Percentiles rank a stretch among this genome's conserved stretches.
These are phyloP conservation scores for Amanita inopinata DNA, from an alignment of 768 basidiomycete species.

Conservation along the genomic window DNA sequence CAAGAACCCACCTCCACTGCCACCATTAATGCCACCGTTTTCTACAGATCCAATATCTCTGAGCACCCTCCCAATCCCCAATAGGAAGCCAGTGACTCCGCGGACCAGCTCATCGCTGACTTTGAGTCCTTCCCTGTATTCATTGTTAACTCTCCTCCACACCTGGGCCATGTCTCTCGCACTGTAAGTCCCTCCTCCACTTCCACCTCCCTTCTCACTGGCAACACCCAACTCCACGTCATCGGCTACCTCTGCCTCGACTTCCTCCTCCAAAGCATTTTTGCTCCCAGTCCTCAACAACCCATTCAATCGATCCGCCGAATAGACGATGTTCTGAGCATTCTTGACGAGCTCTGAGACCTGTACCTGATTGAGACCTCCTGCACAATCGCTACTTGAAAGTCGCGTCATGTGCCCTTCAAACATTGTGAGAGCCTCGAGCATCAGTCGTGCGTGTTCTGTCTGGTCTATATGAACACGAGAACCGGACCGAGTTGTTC, in stretches of 20 bases:
- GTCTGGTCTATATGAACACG: slow-evolving; percentile 11
- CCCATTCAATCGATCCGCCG: slow-evolving; percentile 58
- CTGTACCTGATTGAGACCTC: slow-evolving; percentile 22
- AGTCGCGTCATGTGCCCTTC: slow-evolving; percentile 55
- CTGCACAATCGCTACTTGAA: slow-evolving; percentile 22
- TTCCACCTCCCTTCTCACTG: slow-evolving; percentile 7
- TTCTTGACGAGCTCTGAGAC: slow-evolving; percentile 46
- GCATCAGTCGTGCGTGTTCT: slow-evolving; percentile 64
- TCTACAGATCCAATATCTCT: slow-evolving; percentile 36
- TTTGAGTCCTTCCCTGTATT: slow-evolving; percentile 62
- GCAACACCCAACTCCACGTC: slow-evolving; percentile 15
- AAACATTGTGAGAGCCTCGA: slow-evolving; percentile 61
- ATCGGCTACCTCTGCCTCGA: slow-evolving; percentile 63
- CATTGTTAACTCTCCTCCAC: slow-evolving; percentile 61
- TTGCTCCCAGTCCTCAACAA: slow-evolving; percentile 47
- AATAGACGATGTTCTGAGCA: slow-evolving; percentile 53
- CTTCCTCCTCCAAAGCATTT: slow-evolving; percentile 60
- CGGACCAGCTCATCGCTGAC: slow-evolving; percentile 74
- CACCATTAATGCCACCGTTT: slow-evolving; percentile 15
- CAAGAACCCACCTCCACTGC: not conserved
- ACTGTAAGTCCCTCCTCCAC: slow-evolving; percentile 6
- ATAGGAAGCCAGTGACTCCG: slow-evolving; percentile 62
- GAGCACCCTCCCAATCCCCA: slow-evolving; percentile 65
- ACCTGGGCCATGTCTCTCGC: slow-evolving; percentile 38
- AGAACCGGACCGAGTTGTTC: slow-evolving; percentile 10